Percentiles rank a stretch among this genome's conserved stretches.
These are phyloP conservation scores for Thalassiosira livingstoniorum DNA, from an alignment of 352 stramenopile species.

Conservation along the genomic window DNA sequence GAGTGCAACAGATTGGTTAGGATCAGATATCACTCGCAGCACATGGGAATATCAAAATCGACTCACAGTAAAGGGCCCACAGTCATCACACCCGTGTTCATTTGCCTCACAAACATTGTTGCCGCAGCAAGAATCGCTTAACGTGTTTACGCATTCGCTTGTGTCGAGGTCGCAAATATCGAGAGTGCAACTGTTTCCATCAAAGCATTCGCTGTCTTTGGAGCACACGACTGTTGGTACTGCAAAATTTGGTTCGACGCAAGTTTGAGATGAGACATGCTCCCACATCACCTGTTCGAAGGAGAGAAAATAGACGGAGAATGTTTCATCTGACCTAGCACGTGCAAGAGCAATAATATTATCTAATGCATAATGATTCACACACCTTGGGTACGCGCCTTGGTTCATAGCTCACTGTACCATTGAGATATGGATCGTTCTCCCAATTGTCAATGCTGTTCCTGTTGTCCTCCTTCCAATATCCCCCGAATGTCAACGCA, in stretches of 20 bases:
- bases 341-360: no score
- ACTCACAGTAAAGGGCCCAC: slow-evolving; percentile 25
- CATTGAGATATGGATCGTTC: slow-evolving; percentile 7
- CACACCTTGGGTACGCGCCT: slow-evolving; percentile 27
- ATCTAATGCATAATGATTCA: no score
- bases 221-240: background rate
- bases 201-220: slow-evolving; percentile 15
- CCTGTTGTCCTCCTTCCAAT: slow-evolving; percentile 24
- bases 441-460: slow-evolving; percentile 29
- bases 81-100: slow-evolving; percentile 10
- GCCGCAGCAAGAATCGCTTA: slow-evolving; percentile 20
- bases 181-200: slow-evolving; percentile 19
- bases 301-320: no score
- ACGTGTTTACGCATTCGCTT: background rate
- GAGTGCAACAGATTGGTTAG: no score
- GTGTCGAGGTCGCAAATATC: background rate
- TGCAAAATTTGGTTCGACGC: slow-evolving; percentile 15
- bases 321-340: no score
- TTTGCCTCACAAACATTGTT: slow-evolving; percentile 29
- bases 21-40: no score
- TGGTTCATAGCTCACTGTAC: slow-evolving; percentile 14
- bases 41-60: no score
- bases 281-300: slow-evolving; percentile 17
- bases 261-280: slow-evolving; percentile 2
- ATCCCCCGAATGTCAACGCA: slow-evolving; percentile 25